phyloP scores from a whole-genome alignment of 2,329 filamentous ascomycete species.

The Nothomitra cinnamomea region DNA sequence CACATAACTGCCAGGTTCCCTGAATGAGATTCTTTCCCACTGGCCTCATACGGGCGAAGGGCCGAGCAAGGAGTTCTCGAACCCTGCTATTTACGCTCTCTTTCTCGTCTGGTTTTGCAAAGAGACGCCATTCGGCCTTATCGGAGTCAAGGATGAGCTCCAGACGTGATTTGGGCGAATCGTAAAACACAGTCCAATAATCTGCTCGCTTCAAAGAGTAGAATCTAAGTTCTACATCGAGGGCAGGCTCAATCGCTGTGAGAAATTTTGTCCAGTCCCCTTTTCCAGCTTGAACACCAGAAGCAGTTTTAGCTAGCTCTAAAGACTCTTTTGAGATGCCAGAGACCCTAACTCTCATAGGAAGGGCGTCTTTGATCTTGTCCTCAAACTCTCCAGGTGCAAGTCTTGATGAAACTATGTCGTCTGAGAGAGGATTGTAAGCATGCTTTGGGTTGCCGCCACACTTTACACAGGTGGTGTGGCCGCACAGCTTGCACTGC shows the following conservation, averaged over 20 bases:
- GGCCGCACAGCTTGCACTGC: conserved; percentile 32
- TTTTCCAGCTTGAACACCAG: conserved; percentile 8
- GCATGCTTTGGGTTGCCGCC: conserved; percentile 35
- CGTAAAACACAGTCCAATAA: conserved; percentile 27
- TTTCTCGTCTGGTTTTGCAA: conserved; percentile 23
- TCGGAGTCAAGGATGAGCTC: conserved; percentile 21
- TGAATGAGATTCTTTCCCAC: conserved; percentile 16
- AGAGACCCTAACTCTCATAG: conserved; percentile 23
- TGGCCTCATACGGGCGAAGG: conserved; percentile 31
- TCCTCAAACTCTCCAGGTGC: conserved; percentile 23
- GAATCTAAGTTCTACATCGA: conserved; percentile 20
- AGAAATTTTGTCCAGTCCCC: conserved; percentile 20
- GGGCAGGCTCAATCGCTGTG: conserved; percentile 17
- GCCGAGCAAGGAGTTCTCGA: conserved; percentile 26
- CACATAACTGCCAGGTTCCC: conserved; percentile 28
- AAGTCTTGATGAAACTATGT: conserved; percentile 11
- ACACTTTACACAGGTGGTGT: conserved; percentile 37
- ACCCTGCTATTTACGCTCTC: conserved; percentile 23
- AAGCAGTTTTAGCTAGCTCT: conserved; percentile 9
- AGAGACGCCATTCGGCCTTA: conserved; percentile 30
- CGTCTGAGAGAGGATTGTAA: conserved; percentile 18
- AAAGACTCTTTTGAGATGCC: conserved; percentile 17
- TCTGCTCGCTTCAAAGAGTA: conserved; percentile 18
- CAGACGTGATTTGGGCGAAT: conserved; percentile 22
- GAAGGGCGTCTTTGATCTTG: conserved; percentile 25